Evolutionary conservation across 805 yeast species (phyloP), one percentile per base, ranked within the genome.

Genomic region (Metschnikowia continentalis): DNA sequence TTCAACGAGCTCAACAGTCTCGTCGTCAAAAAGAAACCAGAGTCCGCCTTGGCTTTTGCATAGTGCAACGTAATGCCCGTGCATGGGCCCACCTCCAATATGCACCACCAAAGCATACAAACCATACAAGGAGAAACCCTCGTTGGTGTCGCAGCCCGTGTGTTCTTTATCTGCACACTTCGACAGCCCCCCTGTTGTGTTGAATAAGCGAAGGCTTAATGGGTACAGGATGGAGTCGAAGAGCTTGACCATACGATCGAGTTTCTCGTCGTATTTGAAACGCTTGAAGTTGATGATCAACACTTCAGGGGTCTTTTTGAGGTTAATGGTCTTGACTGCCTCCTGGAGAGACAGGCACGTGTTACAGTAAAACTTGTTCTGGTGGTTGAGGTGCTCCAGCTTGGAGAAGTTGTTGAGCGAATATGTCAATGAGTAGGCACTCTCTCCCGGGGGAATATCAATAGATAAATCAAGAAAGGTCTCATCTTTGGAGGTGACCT

Each of bases 41-140:
- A 96, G 91, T 38, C 81, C 80, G 20, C 79, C 75, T 48, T 80
- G 83, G 5, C 90, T 85, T 63, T 90, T 90, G 53, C 94, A 86
- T 5, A 94, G 72, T 0, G 96, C 79, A 8, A 94, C 92, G 66
- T 94, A 94, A 65, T 94, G 99, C 0, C 99, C 99, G 69, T 91
- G 97, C 72, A 90, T 90, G 1, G 98, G 97, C 0, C 98, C 97
- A 3, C 97, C 96, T 5, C 99, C 99, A 58, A 94, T 83, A 64
- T 94, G 99, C 10, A 94, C 90, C 11, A 94, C 94, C 40, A 92
- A 84, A 0, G 92, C 89, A 55, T 83, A 86, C 46, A 94, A 70
- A 60, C 91, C 96, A 62, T 90, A 94, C 17, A 84, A 74, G 10
- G 65, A 59, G 48, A 66, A 66, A 10, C 48, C 53, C 6, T 45